Base-by-base conservation (phyloP, 805 yeast species). In the Zygosaccharomyces bailii region DNA sequence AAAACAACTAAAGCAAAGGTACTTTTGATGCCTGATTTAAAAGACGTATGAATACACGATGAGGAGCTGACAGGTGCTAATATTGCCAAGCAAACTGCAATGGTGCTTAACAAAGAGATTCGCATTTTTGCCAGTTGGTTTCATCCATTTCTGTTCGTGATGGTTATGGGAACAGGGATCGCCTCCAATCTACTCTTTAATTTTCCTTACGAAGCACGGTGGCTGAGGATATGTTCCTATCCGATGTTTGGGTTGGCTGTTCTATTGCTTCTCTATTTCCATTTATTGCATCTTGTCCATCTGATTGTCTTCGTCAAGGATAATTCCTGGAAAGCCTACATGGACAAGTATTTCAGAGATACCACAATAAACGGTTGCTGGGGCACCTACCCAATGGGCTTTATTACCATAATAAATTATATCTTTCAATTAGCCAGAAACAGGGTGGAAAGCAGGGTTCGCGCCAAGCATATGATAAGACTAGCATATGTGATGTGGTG, bases 161-260 rank as follows among this genome's bases (percentile, higher is more conserved):
- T 79, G 39, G 76, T 81, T n/a, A 89, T 89, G 96, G 96, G 95
- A 1, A 75, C 83, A 2, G 96, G 96, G 1, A 85, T 88, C 31
- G 68, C 86, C 1, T 69, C 86, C 3, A 60, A 76, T 30, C 67
- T 86, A 3, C 68, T 89, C 29, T 75, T 78, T 60, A 61, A 69
- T 25, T 88, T 83, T 60, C 88, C 96, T 0, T 84, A 78, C 56
- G 73, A 71, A 2, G 74, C 80, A 0, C 60, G 66, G 8, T 82
- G 89, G 88, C 66, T 84, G 27, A 55, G 66, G 34, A 59, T 73
- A 2, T 68, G 81, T 43, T 83, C 88, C 2, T 67, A 76, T 21
- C 71, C 86, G 4, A 74, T 80, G 72, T 88, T 81, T 70, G 82
- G 75, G 7, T 56, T 82, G 9, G 77, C 86, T 7, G 61, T 79